Conservation (phyloP, 768 basidiomycete species). For the Termitomyces bulborhizus region DNA sequence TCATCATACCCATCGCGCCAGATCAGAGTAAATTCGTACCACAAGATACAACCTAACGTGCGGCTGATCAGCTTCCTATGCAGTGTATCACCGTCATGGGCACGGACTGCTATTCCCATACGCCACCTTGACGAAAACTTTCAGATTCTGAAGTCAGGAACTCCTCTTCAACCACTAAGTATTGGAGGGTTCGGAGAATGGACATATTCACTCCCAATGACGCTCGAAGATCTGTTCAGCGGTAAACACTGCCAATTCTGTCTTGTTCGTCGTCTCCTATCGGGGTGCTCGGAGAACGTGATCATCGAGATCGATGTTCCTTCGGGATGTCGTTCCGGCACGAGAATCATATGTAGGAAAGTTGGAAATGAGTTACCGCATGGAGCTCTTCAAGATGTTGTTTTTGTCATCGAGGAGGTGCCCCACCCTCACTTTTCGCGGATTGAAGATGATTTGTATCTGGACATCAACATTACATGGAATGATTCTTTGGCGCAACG, state of each 20-base stretch:
- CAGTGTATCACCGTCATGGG: not conserved
- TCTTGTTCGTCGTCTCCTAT: slow-evolving; percentile 50
- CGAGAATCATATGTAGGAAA: slow-evolving; percentile 53
- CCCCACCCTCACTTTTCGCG: slow-evolving; percentile 53
- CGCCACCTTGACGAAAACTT: slow-evolving; percentile 1
- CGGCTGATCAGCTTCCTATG: not conserved
- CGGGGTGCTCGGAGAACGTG: slow-evolving; percentile 43
- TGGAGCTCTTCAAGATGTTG: slow-evolving; percentile 55
- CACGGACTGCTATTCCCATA: slow-evolving; percentile 1
- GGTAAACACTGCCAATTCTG: slow-evolving; percentile 53
- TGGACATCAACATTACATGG: slow-evolving; percentile 54
- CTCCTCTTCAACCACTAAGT: slow-evolving; percentile 35
- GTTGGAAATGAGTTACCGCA: slow-evolving; percentile 61
- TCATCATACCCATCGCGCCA: not conserved
- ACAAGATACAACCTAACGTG: not conserved
- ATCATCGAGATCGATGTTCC: slow-evolving; percentile 56
- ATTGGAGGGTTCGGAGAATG: slow-evolving; percentile 49
- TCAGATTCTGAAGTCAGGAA: slow-evolving; percentile 11
- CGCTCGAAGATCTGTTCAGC: slow-evolving; percentile 55
- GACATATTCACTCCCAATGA: slow-evolving; percentile 57
- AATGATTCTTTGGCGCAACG: slow-evolving; percentile 39
- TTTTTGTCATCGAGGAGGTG: slow-evolving; percentile 58
- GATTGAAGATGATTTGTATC: slow-evolving; percentile 48
- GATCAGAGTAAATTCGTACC: not conserved
- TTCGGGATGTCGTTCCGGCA: slow-evolving; percentile 55